phyloP scores from a whole-genome alignment of 768 basidiomycete species.

The Tricholoma hemisulphureum region DNA sequence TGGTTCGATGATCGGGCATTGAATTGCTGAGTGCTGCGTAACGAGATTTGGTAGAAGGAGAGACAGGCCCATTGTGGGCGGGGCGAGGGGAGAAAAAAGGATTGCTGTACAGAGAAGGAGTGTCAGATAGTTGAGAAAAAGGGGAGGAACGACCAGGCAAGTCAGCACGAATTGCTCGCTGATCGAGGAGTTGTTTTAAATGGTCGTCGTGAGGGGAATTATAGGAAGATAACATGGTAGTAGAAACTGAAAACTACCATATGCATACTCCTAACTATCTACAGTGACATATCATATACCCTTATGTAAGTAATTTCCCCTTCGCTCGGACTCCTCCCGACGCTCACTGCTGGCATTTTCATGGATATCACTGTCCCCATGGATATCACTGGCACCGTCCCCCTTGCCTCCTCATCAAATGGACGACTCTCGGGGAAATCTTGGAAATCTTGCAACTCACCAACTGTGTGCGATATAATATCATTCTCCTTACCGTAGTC shows the following conservation, averaged over 20 bases:
- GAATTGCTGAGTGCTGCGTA: constrained; percentile 23
- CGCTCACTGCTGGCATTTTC: background rate
- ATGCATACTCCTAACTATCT: too few species aligned
- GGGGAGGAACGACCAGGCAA: constrained; percentile 50
- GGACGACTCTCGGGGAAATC: constrained; percentile 70
- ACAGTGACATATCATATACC: constrained; percentile 24
- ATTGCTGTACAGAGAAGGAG: constrained; percentile 69
- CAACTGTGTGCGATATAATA: constrained; percentile 44
- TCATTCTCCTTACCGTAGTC: constrained; percentile 3
- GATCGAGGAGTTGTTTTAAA: constrained; percentile 51
- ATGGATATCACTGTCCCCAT: too few species aligned
- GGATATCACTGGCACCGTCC: constrained; percentile 14
- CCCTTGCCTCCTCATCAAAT: constrained; percentile 55
- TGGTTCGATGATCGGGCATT: constrained; percentile 10
- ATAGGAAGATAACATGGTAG: background rate
- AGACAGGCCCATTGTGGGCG: constrained; percentile 29
- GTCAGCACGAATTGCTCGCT: constrained; percentile 51
- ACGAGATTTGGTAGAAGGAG: constrained; percentile 24
- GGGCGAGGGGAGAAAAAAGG: constrained; percentile 55
- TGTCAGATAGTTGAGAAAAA: constrained; percentile 58
- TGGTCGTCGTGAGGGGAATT: constrained; percentile 46
- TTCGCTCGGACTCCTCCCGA: background rate
- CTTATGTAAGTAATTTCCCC: background rate
- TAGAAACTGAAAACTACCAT: too few species aligned
- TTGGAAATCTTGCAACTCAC: constrained; percentile 56